Evolutionary conservation across 345 rosid species (phyloP), one percentile per base, ranked within the genome.

Genomic region (Rhodamnia rubescens): DNA sequence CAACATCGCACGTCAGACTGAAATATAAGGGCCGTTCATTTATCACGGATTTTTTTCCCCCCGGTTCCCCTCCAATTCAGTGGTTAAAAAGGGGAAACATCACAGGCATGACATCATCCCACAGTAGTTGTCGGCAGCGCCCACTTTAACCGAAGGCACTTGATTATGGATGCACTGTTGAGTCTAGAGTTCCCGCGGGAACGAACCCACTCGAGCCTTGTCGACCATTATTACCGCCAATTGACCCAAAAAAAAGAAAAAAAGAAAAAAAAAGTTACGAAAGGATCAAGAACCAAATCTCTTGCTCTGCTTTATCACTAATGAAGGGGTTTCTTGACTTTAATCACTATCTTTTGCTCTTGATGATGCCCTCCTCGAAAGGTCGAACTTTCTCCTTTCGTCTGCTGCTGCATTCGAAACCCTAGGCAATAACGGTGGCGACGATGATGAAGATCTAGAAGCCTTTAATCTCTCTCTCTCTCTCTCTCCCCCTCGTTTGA

Each of bases 1-100:
- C 1, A 3, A 7, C 20, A 29, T 3, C 8, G 0, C 1, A 15
- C 0, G 1, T 29, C 7, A 18, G 11, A 29, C 2, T 4, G 29
- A 8, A 16, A 8, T 64, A n/a, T 29, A 29, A 29, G 42, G 10
- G 15, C 3, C 1, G 5, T 11, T 57, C 0, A 2, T 64, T 42
- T 42, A 1, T 42, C 80, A 18, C 47, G 26, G 47, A 36, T 69
- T 69, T 10, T 64, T 29, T 64, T 69, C 7, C 47, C 10, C 24
- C 24, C 57, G 18, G n/a, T n/a, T 69, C 36, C 24, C 80, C 47
- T 18, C 80, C 4, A 18, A 69, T 36, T 69, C 80, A 69, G 24
- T 9, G 78, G 40, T 36, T 18, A 18, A 69, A 36, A 36, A 20
- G 5, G 80, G 80, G 7, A 11, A 24, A 69, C 80, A 9, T 21